phyloP scores from a whole-genome alignment of 2,329 filamentous ascomycete genomes.

The Venturia effusa region DNA sequence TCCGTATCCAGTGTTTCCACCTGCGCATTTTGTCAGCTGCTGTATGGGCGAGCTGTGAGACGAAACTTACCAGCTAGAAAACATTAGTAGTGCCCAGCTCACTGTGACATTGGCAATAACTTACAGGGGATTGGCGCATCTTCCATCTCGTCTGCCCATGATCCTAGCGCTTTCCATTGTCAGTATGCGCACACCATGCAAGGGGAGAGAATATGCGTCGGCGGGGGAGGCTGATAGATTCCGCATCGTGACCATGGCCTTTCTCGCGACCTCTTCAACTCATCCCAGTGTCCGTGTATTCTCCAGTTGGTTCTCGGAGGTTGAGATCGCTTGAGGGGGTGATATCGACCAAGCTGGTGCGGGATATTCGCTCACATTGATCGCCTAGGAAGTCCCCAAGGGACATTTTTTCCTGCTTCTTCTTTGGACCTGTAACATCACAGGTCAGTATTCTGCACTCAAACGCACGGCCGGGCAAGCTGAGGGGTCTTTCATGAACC shows the following conservation, averaged over 20 bases:
- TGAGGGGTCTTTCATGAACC: background rate
- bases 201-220: constrained; percentile 18
- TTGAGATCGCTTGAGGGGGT: background rate
- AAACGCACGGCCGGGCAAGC: background rate
- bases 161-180: constrained; percentile 54
- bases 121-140: constrained; percentile 65
- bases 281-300: background rate
- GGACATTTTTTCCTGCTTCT: constrained; percentile 93
- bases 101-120: constrained; percentile 20
- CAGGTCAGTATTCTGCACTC: background rate
- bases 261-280: background rate
- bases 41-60: constrained; percentile 10
- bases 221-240: background rate
- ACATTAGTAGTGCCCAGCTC: background rate
- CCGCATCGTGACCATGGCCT: constrained; percentile 13
- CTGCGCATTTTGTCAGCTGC: constrained; percentile 19
- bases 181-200: constrained; percentile 6
- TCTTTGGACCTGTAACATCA: constrained; percentile 61
- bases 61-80: background rate
- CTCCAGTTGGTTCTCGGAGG: background rate
- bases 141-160: constrained; percentile 99
- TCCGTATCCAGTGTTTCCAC: constrained; percentile 36
- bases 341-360: background rate
- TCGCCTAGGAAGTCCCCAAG: constrained; percentile 92
- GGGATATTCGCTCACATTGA: constrained; percentile 54